These are phyloP conservation scores for Ceratobasidium sp. DNA, from an alignment of 1,284 basidiomycete species.

Conservation along the genomic window DNA sequence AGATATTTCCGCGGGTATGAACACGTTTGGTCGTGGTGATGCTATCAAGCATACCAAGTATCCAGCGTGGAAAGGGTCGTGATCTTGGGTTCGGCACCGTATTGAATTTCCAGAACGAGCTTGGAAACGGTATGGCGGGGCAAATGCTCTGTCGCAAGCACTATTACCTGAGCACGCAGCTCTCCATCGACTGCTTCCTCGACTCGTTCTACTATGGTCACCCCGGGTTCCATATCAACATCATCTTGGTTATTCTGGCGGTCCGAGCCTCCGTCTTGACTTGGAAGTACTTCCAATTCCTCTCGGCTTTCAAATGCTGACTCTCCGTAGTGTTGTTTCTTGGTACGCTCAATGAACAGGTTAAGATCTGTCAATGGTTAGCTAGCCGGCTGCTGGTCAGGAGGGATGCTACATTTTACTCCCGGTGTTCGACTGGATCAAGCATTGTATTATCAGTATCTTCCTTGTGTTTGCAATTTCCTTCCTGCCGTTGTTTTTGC, in stretches of 20 bases:
- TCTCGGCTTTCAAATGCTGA: conserved; percentile 1
- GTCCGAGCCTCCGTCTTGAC: conserved; percentile 93
- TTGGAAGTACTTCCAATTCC: conserved; percentile 65
- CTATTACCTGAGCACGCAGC: conserved; percentile 98
- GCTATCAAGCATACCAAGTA: conserved; percentile 99
- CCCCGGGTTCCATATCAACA: conserved; percentile 99
- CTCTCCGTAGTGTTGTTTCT: conserved; percentile 82
- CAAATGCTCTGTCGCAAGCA: conserved; percentile 99
- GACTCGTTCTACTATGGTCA: conserved; percentile 98
- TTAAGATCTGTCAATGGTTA: conserved; percentile 82
- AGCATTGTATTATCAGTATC: conserved; percentile 94
- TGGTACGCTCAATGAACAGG: conserved; percentile 86
- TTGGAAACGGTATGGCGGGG: conserved; percentile 99
- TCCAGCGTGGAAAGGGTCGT: conserved; percentile 96
- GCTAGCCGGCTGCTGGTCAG: conserved; percentile 79
- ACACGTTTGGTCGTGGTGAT: conserved; percentile 95
- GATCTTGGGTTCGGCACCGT: conserved; percentile 99
- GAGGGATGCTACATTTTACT: conserved; percentile 92
- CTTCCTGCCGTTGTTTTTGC: conserved; percentile 92
- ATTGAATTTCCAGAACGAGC: conserved; percentile 99
- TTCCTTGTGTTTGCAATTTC: conserved; percentile 97
- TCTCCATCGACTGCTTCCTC: conserved; percentile 98
- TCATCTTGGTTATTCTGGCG: conserved; percentile 96
- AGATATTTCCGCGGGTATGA: conserved; percentile 99
- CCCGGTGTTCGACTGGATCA: conserved; percentile 93